Conservation (phyloP, 2,329 filamentous ascomycete genomes). For the Lithohypha guttulata region DNA sequence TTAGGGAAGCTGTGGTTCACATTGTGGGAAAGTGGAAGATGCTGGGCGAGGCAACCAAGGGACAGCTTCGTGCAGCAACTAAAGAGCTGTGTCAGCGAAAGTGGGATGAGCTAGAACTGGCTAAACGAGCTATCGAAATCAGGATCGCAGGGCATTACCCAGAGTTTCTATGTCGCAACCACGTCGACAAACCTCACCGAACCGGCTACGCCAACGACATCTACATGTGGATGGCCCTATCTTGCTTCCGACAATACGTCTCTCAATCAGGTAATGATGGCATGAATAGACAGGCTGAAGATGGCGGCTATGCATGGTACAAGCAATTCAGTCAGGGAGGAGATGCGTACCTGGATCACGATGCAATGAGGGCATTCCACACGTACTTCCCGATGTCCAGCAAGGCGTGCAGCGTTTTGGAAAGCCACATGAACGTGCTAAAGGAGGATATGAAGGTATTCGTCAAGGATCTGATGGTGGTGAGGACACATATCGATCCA, state of each 20-base stretch:
- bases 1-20: constrained; percentile 26
- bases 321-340: constrained; percentile 30
- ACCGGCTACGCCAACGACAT: constrained; percentile 39
- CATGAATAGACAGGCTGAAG: constrained; percentile 28
- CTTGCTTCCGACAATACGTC: constrained; percentile 39
- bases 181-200: constrained; percentile 27
- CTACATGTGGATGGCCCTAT: constrained; percentile 41
- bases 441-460: constrained; percentile 30
- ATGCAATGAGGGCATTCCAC: constrained; percentile 23
- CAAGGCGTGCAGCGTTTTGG: constrained; percentile 23
- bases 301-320: constrained; percentile 40
- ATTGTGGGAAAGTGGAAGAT: constrained; percentile 26
- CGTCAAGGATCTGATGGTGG: constrained; percentile 28
- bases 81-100: constrained; percentile 23
- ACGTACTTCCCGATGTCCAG: constrained; percentile 24
- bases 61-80: constrained; percentile 16
- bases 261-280: constrained; percentile 31
- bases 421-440: constrained; percentile 26
- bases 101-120: constrained; percentile 17
- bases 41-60: constrained; percentile 16
- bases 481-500: constrained; percentile 31
- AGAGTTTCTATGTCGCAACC: constrained; percentile 29
- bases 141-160: constrained; percentile 25
- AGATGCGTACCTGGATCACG: constrained; percentile 34
- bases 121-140: constrained; percentile 24